These are phyloP conservation scores for Clathrus columnatus DNA, from an alignment of 768 basidiomycete genomes.

Conservation along the genomic window DNA sequence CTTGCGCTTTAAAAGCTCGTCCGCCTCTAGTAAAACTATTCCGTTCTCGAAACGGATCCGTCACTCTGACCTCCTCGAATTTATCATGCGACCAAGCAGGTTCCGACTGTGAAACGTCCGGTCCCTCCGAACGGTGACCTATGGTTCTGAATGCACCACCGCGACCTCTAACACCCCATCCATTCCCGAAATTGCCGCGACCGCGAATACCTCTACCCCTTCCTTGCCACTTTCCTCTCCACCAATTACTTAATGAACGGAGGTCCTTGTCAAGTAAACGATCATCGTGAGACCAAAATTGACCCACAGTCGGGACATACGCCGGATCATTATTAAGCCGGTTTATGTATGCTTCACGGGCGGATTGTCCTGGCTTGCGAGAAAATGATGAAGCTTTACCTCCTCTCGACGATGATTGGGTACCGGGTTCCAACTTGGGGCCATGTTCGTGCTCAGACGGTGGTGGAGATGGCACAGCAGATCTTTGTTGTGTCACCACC, in stretches of 20 bases:
- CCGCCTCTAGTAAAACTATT: conserved; percentile 39
- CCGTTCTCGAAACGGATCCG: conserved; percentile 46
- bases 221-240: conserved; percentile 72
- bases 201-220: conserved; percentile 29
- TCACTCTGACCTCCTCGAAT: conserved; percentile 76
- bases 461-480: conserved; percentile 15
- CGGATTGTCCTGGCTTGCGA: conserved; percentile 46
- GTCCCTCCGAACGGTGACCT: conserved; percentile 9
- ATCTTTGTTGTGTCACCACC: conserved; percentile 29
- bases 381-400: conserved; percentile 16
- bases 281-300: conserved; percentile 94
- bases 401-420: conserved; percentile 23
- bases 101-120: conserved; percentile 47
- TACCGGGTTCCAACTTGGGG: conserved; percentile 21
- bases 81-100: conserved; percentile 79
- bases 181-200: conserved; percentile 37
- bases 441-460: conserved; percentile 22
- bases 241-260: conserved; percentile 79
- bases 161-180: conserved; percentile 47
- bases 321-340: conserved; percentile 78
- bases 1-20: conserved; percentile 22
- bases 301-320: conserved; percentile 82
- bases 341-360: conserved; percentile 80
- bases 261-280: conserved; percentile 76
- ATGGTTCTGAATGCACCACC: conserved; percentile 29